Conservation (phyloP, 2,329 filamentous ascomycete species). For the Apiospora sp. region DNA sequence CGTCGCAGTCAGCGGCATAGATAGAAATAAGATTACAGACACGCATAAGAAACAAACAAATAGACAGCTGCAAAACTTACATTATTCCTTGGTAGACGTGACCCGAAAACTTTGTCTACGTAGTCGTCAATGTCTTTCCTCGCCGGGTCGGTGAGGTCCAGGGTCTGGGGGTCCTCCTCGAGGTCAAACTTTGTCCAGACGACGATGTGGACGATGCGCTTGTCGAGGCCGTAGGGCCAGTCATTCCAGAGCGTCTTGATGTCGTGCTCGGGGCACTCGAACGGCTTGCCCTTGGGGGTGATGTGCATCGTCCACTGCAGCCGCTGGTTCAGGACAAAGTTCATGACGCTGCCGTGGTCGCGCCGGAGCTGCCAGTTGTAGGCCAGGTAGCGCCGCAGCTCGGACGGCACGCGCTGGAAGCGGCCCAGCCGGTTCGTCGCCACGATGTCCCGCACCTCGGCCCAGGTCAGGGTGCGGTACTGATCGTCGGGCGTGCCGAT, state of each 20-base stretch:
- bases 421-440: constrained; percentile 72
- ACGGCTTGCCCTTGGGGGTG: constrained; percentile 45
- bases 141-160: constrained; percentile 71
- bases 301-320: constrained; percentile 70
- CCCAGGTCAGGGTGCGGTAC: constrained; percentile 73
- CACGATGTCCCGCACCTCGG: constrained; percentile 70
- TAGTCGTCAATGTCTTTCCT: constrained; percentile 74
- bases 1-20: constrained; percentile 4
- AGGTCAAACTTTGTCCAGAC: constrained; percentile 93
- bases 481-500: constrained; percentile 74
- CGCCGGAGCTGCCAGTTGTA: constrained; percentile 71
- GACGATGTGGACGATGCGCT: constrained; percentile 81
- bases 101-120: constrained; percentile 72
- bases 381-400: constrained; percentile 79
- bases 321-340: constrained; percentile 76
- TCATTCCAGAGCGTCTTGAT: constrained; percentile 85
- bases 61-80: constrained; percentile 51
- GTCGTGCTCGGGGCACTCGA: constrained; percentile 58
- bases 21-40: not conserved
- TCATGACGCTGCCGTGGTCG: constrained; percentile 78
- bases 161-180: constrained; percentile 69
- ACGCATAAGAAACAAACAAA: constrained; percentile 22
- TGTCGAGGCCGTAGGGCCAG: constrained; percentile 90
- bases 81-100: constrained; percentile 56
- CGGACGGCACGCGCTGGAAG: constrained; percentile 80